Evolutionary conservation across 441 rosid genomes (phyloP).

Genomic region (Erodium trifolium): DNA sequence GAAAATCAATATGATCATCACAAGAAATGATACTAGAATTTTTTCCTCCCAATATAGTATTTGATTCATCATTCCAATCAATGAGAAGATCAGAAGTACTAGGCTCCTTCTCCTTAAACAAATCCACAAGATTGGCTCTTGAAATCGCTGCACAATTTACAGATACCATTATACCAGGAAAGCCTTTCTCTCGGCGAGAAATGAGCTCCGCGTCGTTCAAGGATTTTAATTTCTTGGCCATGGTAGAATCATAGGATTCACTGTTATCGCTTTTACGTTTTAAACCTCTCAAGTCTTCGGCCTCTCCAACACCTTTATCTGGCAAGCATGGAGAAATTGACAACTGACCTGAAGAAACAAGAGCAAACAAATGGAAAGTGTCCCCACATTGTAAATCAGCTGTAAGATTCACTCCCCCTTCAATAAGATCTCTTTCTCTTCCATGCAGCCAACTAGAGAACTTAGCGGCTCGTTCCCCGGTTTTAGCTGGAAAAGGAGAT

Average conservation of each 20-base stretch:
- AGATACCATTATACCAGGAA: conserved; percentile 72
- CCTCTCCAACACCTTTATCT: conserved; percentile 92
- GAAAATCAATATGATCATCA: conserved; percentile 33
- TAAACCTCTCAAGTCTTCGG: conserved; percentile 66
- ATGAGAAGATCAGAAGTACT: conserved; percentile 16
- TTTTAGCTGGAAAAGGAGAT: conserved; percentile 71
- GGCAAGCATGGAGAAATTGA: conserved; percentile 65
- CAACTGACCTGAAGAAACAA: conserved; percentile 73
- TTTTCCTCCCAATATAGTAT: conserved; percentile 22
- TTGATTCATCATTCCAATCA: conserved; percentile 29
- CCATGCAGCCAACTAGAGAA: conserved; percentile 70
- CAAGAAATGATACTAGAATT: conserved; percentile 26
- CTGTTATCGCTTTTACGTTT: conserved; percentile 63
- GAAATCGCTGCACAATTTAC: conserved; percentile 40
- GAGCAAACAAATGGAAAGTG: conserved; percentile 60
- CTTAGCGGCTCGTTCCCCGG: conserved; percentile 76
- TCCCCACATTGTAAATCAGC: conserved; percentile 92
- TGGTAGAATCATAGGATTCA: conserved; percentile 43
- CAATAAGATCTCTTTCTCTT: conserved; percentile 49
- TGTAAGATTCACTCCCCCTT: conserved; percentile 44
- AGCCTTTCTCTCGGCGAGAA: conserved; percentile 90
- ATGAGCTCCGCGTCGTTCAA: conserved; percentile 59
- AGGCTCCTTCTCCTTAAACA: conserved; percentile 42
- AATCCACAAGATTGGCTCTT: conserved; percentile 38
- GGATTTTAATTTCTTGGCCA: conserved; percentile 55